Base-by-base conservation (phyloP, 164 flowering plant genomes). In the Vitis amurensis region DNA sequence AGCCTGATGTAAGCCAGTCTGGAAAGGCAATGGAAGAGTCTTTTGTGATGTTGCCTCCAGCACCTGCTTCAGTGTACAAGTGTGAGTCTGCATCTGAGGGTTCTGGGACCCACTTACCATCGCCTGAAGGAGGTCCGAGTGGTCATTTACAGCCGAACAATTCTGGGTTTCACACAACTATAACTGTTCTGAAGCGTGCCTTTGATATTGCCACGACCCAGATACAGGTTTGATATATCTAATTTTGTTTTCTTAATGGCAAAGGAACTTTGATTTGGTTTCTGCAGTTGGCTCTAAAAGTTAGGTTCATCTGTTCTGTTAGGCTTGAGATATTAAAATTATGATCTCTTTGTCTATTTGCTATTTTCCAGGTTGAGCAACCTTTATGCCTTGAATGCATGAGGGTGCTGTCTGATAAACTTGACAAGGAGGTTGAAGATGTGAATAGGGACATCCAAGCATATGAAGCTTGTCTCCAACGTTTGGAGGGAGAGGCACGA, bases 351-450 rank as follows among this genome's bases (percentile, higher is more conserved):
- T 60, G 23, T 17, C 14, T 61, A 3, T 55, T 58, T n/a, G 55
- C n/a, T 17, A 2, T 48, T 51, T 70, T 63, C 27, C 84, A 96
- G 98, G 93, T 96, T 78, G 99, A 93, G 71, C 98, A 93, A 78
- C 99, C 99, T 67, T 65, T 96, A 31, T 96, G 99, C 83, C 87
- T 96, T 60, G 99, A 93, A 67, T 96, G 99, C 79, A 93, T 96
- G 99, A 83, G 97, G 53, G 85, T 90, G 48, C 68, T 93, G 77
- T 96, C 98, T 53, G 97, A 89, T 77, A 96, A 96, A 73, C 92
- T 96, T 71, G 99, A 96, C 73, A 93, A 93, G 79, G 99, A 96
- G 83, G 96, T 93, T 73, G 99, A 93, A 81, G 98, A 96, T 86
- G 92, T 87, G 71, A 90, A 85, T 74, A 89, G 89, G 80, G 99